Evolutionary conservation across 345 rosid species (phyloP).

Genomic region (Rhodamnia rubescens): DNA sequence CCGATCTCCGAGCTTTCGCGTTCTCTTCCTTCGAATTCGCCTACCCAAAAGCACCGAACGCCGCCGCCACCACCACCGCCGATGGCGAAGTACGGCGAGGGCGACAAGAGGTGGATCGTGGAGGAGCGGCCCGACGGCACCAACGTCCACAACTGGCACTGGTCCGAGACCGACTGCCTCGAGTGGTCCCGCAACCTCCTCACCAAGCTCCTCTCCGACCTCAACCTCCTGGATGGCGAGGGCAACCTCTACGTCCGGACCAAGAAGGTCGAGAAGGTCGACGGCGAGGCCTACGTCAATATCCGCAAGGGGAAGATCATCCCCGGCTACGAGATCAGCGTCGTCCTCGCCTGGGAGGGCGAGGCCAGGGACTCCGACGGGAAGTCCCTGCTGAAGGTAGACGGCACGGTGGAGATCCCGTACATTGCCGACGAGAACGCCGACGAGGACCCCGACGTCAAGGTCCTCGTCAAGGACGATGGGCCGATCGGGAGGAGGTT

Average conservation of each 20-base stretch:
- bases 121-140: slow-evolving; percentile 94
- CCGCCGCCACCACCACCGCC: neutral
- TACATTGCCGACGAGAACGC: slow-evolving; percentile 97
- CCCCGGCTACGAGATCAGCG: slow-evolving; percentile 81
- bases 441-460: slow-evolving; percentile 79
- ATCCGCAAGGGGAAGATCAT: slow-evolving; percentile 88
- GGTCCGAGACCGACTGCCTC: slow-evolving; percentile 90
- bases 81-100: slow-evolving; percentile 96
- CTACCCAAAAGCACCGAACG: neutral
- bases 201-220: slow-evolving; percentile 36
- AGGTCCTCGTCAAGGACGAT: slow-evolving; percentile 65
- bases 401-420: slow-evolving; percentile 77
- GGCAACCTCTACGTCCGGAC: slow-evolving; percentile 44
- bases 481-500: slow-evolving; percentile 57
- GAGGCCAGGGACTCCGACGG: slow-evolving; percentile 75
- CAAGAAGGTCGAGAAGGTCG: slow-evolving; percentile 60
- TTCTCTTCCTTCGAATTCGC: neutral
- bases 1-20: neutral
- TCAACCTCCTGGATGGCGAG: slow-evolving; percentile 55
- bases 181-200: slow-evolving; percentile 73
- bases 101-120: slow-evolving; percentile 98
- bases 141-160: slow-evolving; percentile 99
- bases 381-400: slow-evolving; percentile 39
- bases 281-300: slow-evolving; percentile 95
- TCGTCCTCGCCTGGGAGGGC: slow-evolving; percentile 75